Conservation (phyloP, 148 eudicot genomes). For the Limonium bicolor region DNA sequence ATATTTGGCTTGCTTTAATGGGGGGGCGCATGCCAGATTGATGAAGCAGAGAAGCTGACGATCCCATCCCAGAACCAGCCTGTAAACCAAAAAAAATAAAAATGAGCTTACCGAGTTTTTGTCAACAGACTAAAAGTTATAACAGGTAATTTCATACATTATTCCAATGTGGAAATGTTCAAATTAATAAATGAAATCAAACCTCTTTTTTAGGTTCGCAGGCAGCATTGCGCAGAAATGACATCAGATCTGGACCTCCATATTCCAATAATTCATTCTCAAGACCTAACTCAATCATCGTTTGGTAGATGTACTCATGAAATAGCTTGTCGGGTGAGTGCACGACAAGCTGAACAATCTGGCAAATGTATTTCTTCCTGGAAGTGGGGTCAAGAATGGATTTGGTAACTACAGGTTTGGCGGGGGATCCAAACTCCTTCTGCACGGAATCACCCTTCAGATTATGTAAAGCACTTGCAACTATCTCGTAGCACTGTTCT, state of each 20-base stretch:
- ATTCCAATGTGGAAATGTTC: no score
- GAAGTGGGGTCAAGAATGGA: conserved; percentile 53
- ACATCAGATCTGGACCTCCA: conserved; percentile 95
- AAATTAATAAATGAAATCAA: neutral
- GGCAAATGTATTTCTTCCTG: conserved; percentile 69
- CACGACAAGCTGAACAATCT: conserved; percentile 90
- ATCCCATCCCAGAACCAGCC: conserved; percentile 24
- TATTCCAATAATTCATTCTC: conserved; percentile 88
- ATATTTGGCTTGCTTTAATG: conserved; percentile 57
- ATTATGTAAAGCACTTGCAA: conserved; percentile 52
- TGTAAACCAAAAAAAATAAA: conserved; percentile 18
- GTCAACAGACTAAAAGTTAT: no score
- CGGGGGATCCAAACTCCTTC: conserved; percentile 63
- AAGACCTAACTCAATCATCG: conserved; percentile 79
- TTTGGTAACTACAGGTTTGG: conserved; percentile 34
- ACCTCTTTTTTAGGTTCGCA: conserved; percentile 63
- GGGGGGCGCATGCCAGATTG: conserved; percentile 27
- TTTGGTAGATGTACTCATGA: conserved; percentile 69
- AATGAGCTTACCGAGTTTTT: neutral
- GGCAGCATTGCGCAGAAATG: conserved; percentile 76
- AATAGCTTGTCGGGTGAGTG: conserved; percentile 91
- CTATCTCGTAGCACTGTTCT: conserved; percentile 84
- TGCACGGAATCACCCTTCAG: conserved; percentile 57
- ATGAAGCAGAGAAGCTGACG: conserved; percentile 23
- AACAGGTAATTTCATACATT: no score